Evolutionary conservation across 192 early-diverging fungal species (phyloP).

Genomic region (Dissophora ornata): DNA sequence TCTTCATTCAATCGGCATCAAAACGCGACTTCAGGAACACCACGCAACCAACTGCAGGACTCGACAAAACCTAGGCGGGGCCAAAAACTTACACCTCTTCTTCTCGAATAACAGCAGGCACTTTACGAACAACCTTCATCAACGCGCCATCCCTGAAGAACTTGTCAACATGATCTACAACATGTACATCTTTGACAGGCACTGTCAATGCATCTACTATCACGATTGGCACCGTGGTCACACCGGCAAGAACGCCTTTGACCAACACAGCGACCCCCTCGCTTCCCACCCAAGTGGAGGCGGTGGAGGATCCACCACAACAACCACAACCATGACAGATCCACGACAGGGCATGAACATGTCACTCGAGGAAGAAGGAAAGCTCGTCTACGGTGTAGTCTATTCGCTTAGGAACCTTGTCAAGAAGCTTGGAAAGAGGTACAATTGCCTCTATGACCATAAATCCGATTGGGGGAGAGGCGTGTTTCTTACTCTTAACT

Average conservation of each 20-base stretch:
- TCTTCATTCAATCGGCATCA: no score
- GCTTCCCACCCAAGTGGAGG: slow-evolving; percentile 42
- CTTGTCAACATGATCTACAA: slow-evolving; percentile 90
- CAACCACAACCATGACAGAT: slow-evolving; percentile 57
- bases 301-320: slow-evolving; percentile 46
- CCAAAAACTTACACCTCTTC: no score
- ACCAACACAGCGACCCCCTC: slow-evolving; percentile 47
- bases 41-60: no score
- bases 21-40: no score
- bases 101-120: neutral
- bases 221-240: slow-evolving; percentile 78
- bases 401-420: slow-evolving; percentile 91
- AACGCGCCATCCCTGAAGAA: no score
- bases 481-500: no score
- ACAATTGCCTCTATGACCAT: slow-evolving; percentile 4
- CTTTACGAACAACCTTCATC: no score
- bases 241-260: slow-evolving; percentile 47
- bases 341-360: slow-evolving; percentile 64
- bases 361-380: slow-evolving; percentile 85
- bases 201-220: slow-evolving; percentile 92
- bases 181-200: slow-evolving; percentile 93
- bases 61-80: no score
- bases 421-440: slow-evolving; percentile 77
- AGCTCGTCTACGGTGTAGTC: slow-evolving; percentile 97
- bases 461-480: no score